Evolutionary conservation across 1,284 basidiomycete genomes (phyloP), one percentile per base, ranked within the genome.

Genomic region (Leccinum fuscescens): DNA sequence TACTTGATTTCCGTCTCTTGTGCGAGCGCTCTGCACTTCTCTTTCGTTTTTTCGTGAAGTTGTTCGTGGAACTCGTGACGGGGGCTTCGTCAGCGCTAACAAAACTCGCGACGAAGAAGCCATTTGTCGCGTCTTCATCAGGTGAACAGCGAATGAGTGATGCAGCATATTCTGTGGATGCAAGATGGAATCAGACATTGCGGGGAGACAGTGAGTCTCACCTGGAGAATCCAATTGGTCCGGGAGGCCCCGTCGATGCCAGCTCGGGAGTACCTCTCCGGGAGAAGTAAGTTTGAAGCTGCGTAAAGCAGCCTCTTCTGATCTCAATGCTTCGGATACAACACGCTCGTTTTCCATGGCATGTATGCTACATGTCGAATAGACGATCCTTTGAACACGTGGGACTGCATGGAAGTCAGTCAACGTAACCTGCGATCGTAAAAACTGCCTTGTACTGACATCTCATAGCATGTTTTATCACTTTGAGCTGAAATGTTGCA

Each of bases 301-400:
- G 48, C 79, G 80, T 17, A 68, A 68, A 39, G 70, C 67, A 22
- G 90, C 90, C 72, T 93, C 90, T 14, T 85, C 80, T 22, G 88
- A 89, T 55, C 78, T 78, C 37, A 98, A 80, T 1, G 89, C 89
- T 57, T 83, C 79, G n/a, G 85, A 78, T 2, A 93, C 88, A 35
- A 94, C 92, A 17, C 81, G 79, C 67, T 99, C 97, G 76, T 99
- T 96, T 72, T 99, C 97, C 54, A 84, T 83, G 6, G 89, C 84
- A 74, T 99, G 90, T 52, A 98, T 81, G 62, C 94, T 96, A 75
- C 96, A 98, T 11, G 96, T 99, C 20, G 95, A 98, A 76, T 99
- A 99, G 15, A 96, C 94, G 61, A 98, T 92, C 65, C 85, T 87
- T 56, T 80, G 83, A 68, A 93, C 92, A 79, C 71, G 72, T 9